A percentile compares a stretch with the other conserved stretches of the same genome.
These are phyloP conservation scores for Erysimum pusillum DNA, from an alignment of 441 rosid species.

Conservation along the genomic window DNA sequence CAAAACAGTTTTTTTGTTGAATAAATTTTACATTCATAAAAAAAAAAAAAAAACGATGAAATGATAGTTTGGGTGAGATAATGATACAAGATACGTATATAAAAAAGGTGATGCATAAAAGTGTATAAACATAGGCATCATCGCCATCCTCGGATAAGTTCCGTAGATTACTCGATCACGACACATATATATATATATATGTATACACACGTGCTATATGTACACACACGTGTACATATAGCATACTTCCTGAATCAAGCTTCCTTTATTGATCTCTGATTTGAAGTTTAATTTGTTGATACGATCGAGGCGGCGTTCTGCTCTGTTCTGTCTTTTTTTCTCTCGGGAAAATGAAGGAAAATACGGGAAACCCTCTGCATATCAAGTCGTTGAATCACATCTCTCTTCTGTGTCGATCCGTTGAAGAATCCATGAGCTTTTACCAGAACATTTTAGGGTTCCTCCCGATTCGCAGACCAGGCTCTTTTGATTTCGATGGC, in stretches of 20 bases:
- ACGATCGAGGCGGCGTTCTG: neutral
- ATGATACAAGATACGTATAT: neutral
- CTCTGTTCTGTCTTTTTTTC: slow-evolving; percentile 9
- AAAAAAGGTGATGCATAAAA: neutral
- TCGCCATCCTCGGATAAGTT: slow-evolving; percentile 24
- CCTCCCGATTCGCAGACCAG: slow-evolving; percentile 77
- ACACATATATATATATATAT: neutral
- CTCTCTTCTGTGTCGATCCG: slow-evolving; percentile 72
- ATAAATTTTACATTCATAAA: no score
- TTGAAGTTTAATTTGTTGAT: neutral
- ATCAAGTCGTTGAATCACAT: slow-evolving; percentile 87
- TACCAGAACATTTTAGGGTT: slow-evolving; percentile 82
- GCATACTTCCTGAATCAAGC: slow-evolving; percentile 11
- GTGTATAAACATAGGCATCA: slow-evolving; percentile 12
- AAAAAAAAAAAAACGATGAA: no score
- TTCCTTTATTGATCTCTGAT: slow-evolving; percentile 5
- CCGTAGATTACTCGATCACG: slow-evolving; percentile 42
- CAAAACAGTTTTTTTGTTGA: no score
- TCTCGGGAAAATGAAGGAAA: slow-evolving; percentile 61
- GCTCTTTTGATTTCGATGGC: slow-evolving; percentile 84
- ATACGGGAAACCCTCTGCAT: slow-evolving; percentile 68
- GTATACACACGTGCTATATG: no score
- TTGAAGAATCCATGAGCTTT: slow-evolving; percentile 73
- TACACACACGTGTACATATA: slow-evolving; percentile 22
- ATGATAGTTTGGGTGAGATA: neutral